phyloP scores from a whole-genome alignment of 2,329 filamentous ascomycete species.

The Cercospora citrullina region DNA sequence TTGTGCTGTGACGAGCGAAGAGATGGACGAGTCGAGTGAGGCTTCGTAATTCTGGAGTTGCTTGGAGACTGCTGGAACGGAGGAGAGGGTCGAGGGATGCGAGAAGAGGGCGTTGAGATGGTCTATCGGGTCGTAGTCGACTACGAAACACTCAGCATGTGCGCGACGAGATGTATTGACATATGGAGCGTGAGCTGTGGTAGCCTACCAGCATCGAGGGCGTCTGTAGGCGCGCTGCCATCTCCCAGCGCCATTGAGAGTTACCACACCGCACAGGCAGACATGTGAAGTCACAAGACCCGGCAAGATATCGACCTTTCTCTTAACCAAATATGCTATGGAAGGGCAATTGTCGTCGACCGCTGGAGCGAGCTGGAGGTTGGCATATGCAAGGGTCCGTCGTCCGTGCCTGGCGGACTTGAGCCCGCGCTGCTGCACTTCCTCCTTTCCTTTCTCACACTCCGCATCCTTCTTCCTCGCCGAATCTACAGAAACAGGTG shows the following conservation, averaged over 20 bases:
- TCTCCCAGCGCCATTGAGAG: slow-evolving; percentile 22
- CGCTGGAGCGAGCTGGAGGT: not conserved
- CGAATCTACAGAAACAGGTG: not conserved
- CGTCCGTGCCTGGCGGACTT: not conserved
- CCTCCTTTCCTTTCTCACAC: not conserved
- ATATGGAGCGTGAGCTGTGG: not conserved
- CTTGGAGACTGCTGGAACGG: slow-evolving; percentile 71
- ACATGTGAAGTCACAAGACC: not conserved
- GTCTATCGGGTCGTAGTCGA: slow-evolving; percentile 87
- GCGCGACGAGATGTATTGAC: not conserved
- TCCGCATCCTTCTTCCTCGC: not conserved
- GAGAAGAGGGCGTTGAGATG: slow-evolving; percentile 94
- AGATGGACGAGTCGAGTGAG: slow-evolving; percentile 78
- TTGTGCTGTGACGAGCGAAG: slow-evolving; percentile 69
- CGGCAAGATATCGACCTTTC: not conserved
- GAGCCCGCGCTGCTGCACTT: not conserved
- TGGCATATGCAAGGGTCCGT: slow-evolving; percentile 4
- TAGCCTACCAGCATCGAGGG: slow-evolving; percentile 28
- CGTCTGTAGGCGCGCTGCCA: slow-evolving; percentile 21
- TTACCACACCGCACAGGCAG: not conserved
- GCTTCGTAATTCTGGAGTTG: slow-evolving; percentile 74
- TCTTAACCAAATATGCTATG: not conserved
- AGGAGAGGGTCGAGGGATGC: slow-evolving; percentile 79
- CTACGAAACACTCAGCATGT: slow-evolving; percentile 42
- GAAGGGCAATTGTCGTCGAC: not conserved